Evolutionary conservation across 768 basidiomycete species (phyloP).

Genomic region (Lyophyllum shimeji): DNA sequence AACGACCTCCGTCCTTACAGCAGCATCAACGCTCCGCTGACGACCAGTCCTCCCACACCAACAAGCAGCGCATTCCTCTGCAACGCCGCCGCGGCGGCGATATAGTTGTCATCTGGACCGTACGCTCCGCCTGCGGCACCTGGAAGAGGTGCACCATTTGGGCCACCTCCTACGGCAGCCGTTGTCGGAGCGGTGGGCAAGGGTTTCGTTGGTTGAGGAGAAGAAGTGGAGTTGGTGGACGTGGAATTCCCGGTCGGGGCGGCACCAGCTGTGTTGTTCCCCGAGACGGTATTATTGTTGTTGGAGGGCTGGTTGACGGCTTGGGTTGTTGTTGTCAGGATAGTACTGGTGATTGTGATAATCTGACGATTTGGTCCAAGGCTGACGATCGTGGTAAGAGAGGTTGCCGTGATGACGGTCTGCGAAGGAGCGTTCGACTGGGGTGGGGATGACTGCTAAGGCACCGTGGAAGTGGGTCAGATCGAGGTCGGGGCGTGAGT

Average conservation of each 20-base stretch:
- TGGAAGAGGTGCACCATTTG: slow-evolving; percentile 59
- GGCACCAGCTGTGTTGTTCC: slow-evolving; percentile 23
- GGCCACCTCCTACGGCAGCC: slow-evolving; percentile 53
- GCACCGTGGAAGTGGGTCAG: not conserved
- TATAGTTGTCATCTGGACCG: slow-evolving; percentile 70
- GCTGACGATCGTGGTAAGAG: slow-evolving; percentile 34
- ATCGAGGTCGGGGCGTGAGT: not conserved
- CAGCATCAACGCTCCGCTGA: slow-evolving; percentile 49
- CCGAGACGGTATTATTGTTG: slow-evolving; percentile 12
- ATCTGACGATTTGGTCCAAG: slow-evolving; percentile 39
- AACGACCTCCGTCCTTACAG: slow-evolving; percentile 27
- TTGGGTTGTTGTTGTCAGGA: slow-evolving; percentile 47
- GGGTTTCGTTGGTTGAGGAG: slow-evolving; percentile 34
- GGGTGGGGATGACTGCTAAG: slow-evolving; percentile 5
- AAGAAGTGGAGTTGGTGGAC: slow-evolving; percentile 31
- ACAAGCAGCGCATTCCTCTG: slow-evolving; percentile 44
- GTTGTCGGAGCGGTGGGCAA: slow-evolving; percentile 61
- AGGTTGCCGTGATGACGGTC: slow-evolving; percentile 41
- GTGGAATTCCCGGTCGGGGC: slow-evolving; percentile 25
- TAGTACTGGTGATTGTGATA: slow-evolving; percentile 39
- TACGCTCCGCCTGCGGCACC: slow-evolving; percentile 54
- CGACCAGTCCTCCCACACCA: slow-evolving; percentile 40
- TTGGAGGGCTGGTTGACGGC: slow-evolving; percentile 15
- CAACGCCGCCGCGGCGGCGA: slow-evolving; percentile 52
- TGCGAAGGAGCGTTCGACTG: slow-evolving; percentile 21